These are phyloP conservation scores for Annulohypoxylon stygium DNA, from an alignment of 495 filamentous ascomycete genomes.

Conservation along the genomic window DNA sequence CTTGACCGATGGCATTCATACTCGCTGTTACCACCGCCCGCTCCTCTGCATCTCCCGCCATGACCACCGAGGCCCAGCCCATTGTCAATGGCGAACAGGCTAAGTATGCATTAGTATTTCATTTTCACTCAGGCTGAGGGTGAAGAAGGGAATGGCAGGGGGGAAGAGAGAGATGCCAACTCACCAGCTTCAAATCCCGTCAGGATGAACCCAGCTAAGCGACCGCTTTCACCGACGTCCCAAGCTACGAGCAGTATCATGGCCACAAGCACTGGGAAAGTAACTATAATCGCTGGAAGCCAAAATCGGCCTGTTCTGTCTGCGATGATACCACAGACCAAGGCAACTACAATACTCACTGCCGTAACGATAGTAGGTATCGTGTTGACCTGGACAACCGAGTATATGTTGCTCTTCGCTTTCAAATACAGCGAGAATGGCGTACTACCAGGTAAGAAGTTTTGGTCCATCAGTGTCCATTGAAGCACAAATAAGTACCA, in stretches of 20 bases:
- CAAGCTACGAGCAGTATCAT: conserved; percentile 50
- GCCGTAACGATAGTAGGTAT: conserved; percentile 56
- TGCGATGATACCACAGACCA: conserved; percentile 47
- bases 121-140: neutral
- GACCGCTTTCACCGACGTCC: conserved; percentile 52
- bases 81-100: conserved; percentile 54
- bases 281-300: conserved; percentile 48
- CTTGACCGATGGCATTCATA: conserved; percentile 58
- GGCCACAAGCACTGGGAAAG: conserved; percentile 48
- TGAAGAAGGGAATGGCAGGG: neutral
- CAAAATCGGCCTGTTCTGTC: conserved; percentile 51
- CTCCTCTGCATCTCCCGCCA: conserved; percentile 55
- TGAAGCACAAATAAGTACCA: conserved; percentile 51
- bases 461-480: conserved; percentile 53
- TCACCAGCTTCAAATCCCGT: conserved; percentile 53
- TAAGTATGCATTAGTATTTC: conserved; percentile 24
- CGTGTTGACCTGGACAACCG: conserved; percentile 52
- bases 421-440: conserved; percentile 55
- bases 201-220: conserved; percentile 53
- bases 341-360: conserved; percentile 51
- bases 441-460: conserved; percentile 47
- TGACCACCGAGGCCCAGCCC: conserved; percentile 54
- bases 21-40: conserved; percentile 54
- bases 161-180: conserved; percentile 3
- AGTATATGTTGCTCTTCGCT: conserved; percentile 52